Base-by-base conservation (phyloP, 1,284 basidiomycete species). In the Sporisorium sorghi region DNA sequence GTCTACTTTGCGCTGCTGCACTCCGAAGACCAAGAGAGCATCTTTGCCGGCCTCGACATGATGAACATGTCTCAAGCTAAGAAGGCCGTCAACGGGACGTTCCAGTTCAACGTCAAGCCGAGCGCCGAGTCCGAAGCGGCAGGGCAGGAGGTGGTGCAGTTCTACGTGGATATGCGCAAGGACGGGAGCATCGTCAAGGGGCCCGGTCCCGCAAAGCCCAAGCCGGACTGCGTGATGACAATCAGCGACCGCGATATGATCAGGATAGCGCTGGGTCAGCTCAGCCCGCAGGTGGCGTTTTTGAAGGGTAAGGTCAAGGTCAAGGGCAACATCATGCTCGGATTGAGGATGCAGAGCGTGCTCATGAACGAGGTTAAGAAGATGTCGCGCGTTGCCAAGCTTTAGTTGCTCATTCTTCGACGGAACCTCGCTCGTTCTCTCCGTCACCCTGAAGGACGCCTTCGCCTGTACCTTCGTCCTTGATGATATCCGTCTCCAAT, bases 161-260 rank as follows among this genome's bases (percentile, higher is more conserved):
- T 74, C 68, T 72, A 67, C 49, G 78, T 80, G 3, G 79, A 81
- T 30, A 80, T 81, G 79, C 46, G 68, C 12, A 65, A 66, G 40
- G 53, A 63, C 10, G 79, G 79, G 8, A 58, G 50, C 32, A 73
- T 81, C 57, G 52, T 62, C 26, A 48, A 54, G 10, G 73, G 73
- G 17, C 56, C 69, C 14, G 77, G 62, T 15, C 76, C 75, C 1
- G 55, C 46, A 2, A 80, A 77, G 42, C 72, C 76, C 1, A 79
- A 79, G 49, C 78, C 78, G 11, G 79, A 81, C 35, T 76, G 79
- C 39, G 33, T 60, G 3, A 35, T 81, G 33, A 67, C 69, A 15
- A 73, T 81, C 48, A 56, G 52, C 42, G 79, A 81, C 40, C 55
- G 72, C 37, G 79, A 81, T 40, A 81, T 81, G 79, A 73, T 81